phyloP scores from a whole-genome alignment of 768 basidiomycete species.

The Tulasnella sp. region DNA sequence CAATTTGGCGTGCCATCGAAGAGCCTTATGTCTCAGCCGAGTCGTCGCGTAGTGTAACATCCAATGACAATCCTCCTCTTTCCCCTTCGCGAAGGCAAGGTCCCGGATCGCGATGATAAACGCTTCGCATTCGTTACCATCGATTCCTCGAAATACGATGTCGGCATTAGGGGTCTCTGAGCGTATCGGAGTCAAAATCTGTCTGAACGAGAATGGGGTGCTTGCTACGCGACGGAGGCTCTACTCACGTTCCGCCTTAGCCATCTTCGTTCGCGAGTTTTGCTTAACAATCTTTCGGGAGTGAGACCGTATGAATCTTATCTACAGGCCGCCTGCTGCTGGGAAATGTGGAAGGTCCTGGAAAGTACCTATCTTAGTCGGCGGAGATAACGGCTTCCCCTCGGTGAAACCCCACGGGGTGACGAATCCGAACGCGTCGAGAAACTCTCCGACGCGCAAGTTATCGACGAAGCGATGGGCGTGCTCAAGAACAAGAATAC shows the following conservation, averaged over 20 bases:
- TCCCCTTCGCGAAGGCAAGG: not conserved
- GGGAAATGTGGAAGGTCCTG: too few relatives aligned
- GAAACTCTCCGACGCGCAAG: conserved; percentile 51
- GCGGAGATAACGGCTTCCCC: too few relatives aligned
- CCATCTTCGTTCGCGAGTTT: too few relatives aligned
- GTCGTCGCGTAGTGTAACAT: not conserved
- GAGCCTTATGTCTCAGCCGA: not conserved
- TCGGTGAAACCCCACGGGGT: conserved; percentile 49
- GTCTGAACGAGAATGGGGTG: too few relatives aligned
- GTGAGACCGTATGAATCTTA: too few relatives aligned
- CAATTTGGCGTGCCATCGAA: not conserved
- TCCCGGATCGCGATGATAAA: not conserved
- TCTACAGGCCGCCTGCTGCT: too few relatives aligned
- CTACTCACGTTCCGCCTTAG: too few relatives aligned
- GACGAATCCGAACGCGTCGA: conserved; percentile 66
- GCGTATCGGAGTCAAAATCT: too few relatives aligned
- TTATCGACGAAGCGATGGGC: conserved; percentile 58
- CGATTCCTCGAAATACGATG: not conserved
- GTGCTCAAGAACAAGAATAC: conserved; percentile 67
- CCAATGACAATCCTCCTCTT: conserved; percentile 1
- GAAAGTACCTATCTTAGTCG: too few relatives aligned
- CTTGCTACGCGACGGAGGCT: too few relatives aligned
- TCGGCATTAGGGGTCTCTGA: not conserved
- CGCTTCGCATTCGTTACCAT: not conserved
- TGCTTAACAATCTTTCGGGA: too few relatives aligned